These are phyloP conservation scores for Xylariaceae sp. DNA, from an alignment of 2,329 filamentous ascomycete genomes.

Conservation along the genomic window DNA sequence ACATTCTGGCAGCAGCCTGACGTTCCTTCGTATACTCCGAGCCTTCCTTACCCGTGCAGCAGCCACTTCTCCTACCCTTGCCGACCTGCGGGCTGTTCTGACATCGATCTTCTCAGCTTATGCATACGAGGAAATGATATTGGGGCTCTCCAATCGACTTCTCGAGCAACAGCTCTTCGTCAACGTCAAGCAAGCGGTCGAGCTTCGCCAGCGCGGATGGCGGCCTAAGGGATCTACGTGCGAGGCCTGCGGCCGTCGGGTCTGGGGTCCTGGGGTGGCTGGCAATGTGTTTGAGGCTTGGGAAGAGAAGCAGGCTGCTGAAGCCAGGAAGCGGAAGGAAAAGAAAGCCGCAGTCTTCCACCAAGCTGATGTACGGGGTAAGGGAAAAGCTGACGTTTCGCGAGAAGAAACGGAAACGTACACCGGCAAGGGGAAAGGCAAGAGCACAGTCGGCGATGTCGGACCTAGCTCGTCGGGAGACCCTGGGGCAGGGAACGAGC, in stretches of 20 bases:
- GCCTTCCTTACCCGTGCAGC: slow-evolving; percentile 86
- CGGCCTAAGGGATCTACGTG: slow-evolving; percentile 83
- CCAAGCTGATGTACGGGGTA: slow-evolving; percentile 35
- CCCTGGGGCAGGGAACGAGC: slow-evolving; percentile 32
- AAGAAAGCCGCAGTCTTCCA: slow-evolving; percentile 43
- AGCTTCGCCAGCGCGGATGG: slow-evolving; percentile 84
- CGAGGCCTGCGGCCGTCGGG: slow-evolving; percentile 77
- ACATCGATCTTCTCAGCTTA: slow-evolving; percentile 93
- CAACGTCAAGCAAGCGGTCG: slow-evolving; percentile 74
- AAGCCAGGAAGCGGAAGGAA: slow-evolving; percentile 50
- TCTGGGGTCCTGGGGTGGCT: slow-evolving; percentile 88
- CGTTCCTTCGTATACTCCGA: slow-evolving; percentile 86
- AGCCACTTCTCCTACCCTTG: slow-evolving; percentile 78
- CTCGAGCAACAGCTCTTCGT: slow-evolving; percentile 88
- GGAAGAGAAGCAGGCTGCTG: slow-evolving; percentile 63
- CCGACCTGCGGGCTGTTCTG: slow-evolving; percentile 83
- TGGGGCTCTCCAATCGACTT: slow-evolving; percentile 81
- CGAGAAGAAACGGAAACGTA: too few relatives aligned
- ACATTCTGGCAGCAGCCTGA: slow-evolving; percentile 58
- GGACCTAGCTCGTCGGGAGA: slow-evolving; percentile 10
- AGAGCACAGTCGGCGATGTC: too few relatives aligned
- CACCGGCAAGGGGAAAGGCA: slow-evolving; percentile 56
- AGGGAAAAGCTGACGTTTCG: slow-evolving; percentile 35
- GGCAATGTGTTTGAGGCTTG: slow-evolving; percentile 79
- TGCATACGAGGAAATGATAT: slow-evolving; percentile 88